phyloP scores from a whole-genome alignment of 805 yeast genomes.

The Groenewaldozyma salmanticensis region DNA sequence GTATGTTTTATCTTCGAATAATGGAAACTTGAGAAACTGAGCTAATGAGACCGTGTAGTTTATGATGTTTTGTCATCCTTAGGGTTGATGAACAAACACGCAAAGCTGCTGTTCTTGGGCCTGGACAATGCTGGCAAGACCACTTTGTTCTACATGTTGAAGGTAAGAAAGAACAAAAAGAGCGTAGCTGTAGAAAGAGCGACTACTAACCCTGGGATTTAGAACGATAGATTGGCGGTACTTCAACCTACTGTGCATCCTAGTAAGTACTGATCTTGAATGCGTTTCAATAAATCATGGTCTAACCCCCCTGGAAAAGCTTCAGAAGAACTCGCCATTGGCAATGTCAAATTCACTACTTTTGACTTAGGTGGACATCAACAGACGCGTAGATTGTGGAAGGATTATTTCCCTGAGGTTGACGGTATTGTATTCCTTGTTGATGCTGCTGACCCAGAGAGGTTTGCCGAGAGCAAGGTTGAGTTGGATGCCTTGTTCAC shows the following conservation, averaged over 20 bases:
- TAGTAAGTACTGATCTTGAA: constrained; percentile 11
- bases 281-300: not conserved
- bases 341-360: constrained; percentile 92
- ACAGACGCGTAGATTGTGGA: constrained; percentile 99
- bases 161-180: constrained; percentile 19
- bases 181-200: not conserved
- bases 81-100: constrained; percentile 89
- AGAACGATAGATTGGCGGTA: constrained; percentile 93
- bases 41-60: constrained; percentile 30
- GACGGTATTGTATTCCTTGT: constrained; percentile 94
- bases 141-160: constrained; percentile 73
- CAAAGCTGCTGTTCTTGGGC: constrained; percentile 90
- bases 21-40: not conserved
- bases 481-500: constrained; percentile 89
- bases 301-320: constrained; percentile 32
- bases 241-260: constrained; percentile 98
- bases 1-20: constrained; percentile 23
- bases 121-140: constrained; percentile 98
- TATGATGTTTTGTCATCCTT: constrained; percentile 69
- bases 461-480: constrained; percentile 89
- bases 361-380: constrained; percentile 98
- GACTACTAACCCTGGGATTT: not conserved
- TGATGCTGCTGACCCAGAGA: constrained; percentile 93
- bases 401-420: constrained; percentile 98
- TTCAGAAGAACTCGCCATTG: constrained; percentile 94